These are phyloP conservation scores for Kodamaea laetipori DNA, from an alignment of 805 yeast species.

Conservation along the genomic window DNA sequence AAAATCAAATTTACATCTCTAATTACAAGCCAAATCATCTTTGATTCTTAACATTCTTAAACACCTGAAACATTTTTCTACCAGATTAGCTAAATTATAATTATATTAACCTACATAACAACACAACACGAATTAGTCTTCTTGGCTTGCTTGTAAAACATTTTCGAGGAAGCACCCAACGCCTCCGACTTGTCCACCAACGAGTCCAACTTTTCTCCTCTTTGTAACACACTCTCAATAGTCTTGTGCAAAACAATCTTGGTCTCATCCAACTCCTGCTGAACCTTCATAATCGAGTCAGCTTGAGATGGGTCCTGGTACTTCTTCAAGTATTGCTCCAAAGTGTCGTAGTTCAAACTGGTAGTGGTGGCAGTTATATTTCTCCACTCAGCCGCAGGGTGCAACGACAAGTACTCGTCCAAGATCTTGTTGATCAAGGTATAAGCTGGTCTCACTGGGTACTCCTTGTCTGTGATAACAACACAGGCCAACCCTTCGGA, in stretches of 20 bases:
- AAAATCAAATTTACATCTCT: too few species aligned
- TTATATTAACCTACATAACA: conserved; percentile 27
- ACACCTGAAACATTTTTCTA: too few species aligned
- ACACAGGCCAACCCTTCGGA: conserved; percentile 92
- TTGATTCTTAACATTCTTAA: too few species aligned
- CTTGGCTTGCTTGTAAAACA: conserved; percentile 97
- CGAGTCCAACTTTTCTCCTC: conserved; percentile 95
- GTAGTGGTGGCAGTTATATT: conserved; percentile 47
- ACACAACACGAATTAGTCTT: conserved; percentile 50
- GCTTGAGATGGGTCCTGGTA: conserved; percentile 98
- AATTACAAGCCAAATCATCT: too few species aligned
- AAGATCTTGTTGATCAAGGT: conserved; percentile 85
- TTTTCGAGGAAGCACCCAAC: conserved; percentile 79
- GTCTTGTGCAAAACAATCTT: conserved; percentile 95
- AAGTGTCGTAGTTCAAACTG: conserved; percentile 54
- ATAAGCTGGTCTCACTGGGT: conserved; percentile 96
- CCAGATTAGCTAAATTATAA: too few species aligned
- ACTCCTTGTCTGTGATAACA: conserved; percentile 89
- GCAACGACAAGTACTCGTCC: conserved; percentile 85
- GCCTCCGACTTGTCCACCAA: conserved; percentile 96
- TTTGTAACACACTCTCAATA: conserved; percentile 87
- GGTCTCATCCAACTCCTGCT: conserved; percentile 96
- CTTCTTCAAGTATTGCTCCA: conserved; percentile 70
- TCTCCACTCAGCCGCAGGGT: conserved; percentile 74
- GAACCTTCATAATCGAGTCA: conserved; percentile 94